These are phyloP conservation scores for Albugo laibachii DNA, from an alignment of 352 stramenopile species.

Conservation along the genomic window DNA sequence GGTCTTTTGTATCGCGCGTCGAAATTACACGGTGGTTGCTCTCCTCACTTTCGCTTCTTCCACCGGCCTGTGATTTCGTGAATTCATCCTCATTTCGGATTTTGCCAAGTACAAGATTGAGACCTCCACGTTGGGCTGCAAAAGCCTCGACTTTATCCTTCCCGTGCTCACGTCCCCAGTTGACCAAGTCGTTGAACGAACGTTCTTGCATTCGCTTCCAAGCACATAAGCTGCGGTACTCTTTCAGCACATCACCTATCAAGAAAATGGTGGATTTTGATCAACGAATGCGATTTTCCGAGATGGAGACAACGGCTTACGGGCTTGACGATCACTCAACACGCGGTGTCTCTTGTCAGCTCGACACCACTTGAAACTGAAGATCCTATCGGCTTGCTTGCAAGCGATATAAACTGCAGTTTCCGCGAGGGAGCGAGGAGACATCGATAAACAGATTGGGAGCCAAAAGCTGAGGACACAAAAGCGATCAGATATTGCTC, in stretches of 20 bases:
- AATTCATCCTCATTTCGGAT: constrained; percentile 40
- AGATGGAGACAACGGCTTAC: too few species aligned
- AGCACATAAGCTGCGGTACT: constrained; percentile 27
- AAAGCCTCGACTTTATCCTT: constrained; percentile 22
- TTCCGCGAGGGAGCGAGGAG: constrained; percentile 36
- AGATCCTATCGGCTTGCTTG: constrained; percentile 51
- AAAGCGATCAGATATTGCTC: neutral
- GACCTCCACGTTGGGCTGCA: constrained; percentile 26
- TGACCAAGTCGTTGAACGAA: constrained; percentile 33
- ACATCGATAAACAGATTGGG: constrained; percentile 29
- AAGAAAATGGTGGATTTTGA: neutral
- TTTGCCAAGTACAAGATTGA: constrained; percentile 32
- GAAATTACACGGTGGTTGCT: too few species aligned
- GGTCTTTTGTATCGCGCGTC: too few species aligned
- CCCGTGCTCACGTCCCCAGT: constrained; percentile 3
- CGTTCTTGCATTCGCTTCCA: constrained; percentile 48
- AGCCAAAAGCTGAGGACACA: constrained; percentile 30
- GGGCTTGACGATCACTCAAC: constrained; percentile 41
- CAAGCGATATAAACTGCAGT: constrained; percentile 57
- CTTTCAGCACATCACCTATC: constrained; percentile 36
- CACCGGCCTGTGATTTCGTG: constrained; percentile 12
- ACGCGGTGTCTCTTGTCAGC: constrained; percentile 1
- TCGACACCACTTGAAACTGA: constrained; percentile 60
- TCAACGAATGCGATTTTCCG: too few species aligned
- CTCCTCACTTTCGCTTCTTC: too few species aligned